Base-by-base conservation (phyloP, 441 rosid genomes). In the Euphorbia schlechtendalii region DNA sequence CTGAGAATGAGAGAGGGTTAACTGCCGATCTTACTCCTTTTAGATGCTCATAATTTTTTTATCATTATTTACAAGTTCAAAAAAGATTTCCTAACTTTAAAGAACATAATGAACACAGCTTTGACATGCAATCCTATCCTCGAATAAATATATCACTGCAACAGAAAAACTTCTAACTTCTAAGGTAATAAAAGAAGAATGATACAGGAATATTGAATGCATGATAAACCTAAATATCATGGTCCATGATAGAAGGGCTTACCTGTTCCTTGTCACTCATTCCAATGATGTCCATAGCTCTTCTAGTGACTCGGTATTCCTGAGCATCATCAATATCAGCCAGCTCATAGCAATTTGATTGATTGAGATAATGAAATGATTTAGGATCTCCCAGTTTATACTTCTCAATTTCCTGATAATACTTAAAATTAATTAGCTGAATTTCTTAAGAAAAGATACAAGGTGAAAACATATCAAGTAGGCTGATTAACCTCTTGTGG, bases 351-450 rank as follows among this genome's bases (percentile, higher is more conserved):
- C 96, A 90, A 72, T 71, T 81, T 69, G 98, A 92, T 64, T 92
- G 97, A 70, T 92, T 92, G 76, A 92, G 97, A 78, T 92, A 90
- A 76, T 83, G 97, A 78, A 90, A 90, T 8, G 92, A 90, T 73
- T 75, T 85, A 2, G 96, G 96, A 75, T 88, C 67, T 63, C 92
- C 96, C 73, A 92, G 69, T 78, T 90, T 90, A 75, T 82, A 90
- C 72, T 73, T 84, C 82, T 86, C 94, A 70, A 86, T 80, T 63
- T 83, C 97, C 98, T 90, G 86, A 61, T 34, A 66, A 72, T 34
- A 63, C 51, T 61, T 27, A 63, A 74, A 73, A 58, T 51, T 14
- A 40, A 46, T 74, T 66, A 71, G 78, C 64, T 69, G n/a, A 70
- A 56, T 56, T 45, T 11, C 68, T 12, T 18, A 40, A 65, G 51